Evolutionary conservation across 306 rosid genomes (phyloP).

Genomic region (Styphnolobium japonicum): DNA sequence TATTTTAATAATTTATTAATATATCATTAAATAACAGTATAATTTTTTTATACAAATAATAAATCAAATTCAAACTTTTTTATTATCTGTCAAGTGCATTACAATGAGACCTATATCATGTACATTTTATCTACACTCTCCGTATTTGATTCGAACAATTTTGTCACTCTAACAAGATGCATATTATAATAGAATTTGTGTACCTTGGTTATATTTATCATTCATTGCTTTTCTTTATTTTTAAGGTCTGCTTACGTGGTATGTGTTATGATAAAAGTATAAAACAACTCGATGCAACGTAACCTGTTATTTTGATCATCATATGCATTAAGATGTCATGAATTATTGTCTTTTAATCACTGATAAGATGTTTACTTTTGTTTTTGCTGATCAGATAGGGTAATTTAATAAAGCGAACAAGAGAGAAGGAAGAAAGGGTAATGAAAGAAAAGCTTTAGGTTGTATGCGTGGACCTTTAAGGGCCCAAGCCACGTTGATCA

Average conservation of each 20-base stretch:
- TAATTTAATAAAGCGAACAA: background rate
- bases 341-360: background rate
- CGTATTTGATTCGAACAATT: too few species aligned
- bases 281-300: background rate
- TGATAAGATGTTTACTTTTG: constrained; percentile 33
- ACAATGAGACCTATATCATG: too few species aligned
- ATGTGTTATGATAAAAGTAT: too few species aligned
- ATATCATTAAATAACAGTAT: too few species aligned
- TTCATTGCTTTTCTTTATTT: background rate
- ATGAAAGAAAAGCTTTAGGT: constrained; percentile 1
- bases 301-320: background rate
- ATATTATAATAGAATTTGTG: too few species aligned
- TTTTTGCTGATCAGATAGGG: background rate
- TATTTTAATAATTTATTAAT: too few species aligned
- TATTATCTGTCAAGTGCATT: too few species aligned
- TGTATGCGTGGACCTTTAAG: background rate
- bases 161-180: too few species aligned
- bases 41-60: too few species aligned
- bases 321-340: background rate
- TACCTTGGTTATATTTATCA: too few species aligned
- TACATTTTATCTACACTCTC: too few species aligned
- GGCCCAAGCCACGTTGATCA: background rate
- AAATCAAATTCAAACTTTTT: too few species aligned
- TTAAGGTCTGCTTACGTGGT: background rate
- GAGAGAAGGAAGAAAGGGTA: background rate